These are phyloP conservation scores for Cryptococcus sp. DNA, from an alignment of 1,284 basidiomycete species.

Conservation along the genomic window DNA sequence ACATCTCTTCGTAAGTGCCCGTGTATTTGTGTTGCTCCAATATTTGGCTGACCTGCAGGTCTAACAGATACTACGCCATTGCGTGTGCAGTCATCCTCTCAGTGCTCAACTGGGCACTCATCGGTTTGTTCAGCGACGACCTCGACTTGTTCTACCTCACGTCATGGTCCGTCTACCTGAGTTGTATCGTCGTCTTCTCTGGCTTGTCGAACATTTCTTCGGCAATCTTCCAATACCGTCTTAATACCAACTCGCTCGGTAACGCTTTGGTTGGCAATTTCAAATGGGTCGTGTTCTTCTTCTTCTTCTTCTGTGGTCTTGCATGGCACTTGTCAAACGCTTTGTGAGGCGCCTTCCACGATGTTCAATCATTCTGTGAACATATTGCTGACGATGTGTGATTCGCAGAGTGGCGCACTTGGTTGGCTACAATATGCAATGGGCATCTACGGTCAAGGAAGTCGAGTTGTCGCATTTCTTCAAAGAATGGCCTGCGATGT, in stretches of 20 bases:
- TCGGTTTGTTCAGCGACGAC: constrained; percentile 38
- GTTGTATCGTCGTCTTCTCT: constrained; percentile 74
- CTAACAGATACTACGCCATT: constrained; percentile 39
- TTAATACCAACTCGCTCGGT: constrained; percentile 57
- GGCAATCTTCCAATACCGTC: constrained; percentile 72
- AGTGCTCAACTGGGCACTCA: constrained; percentile 38
- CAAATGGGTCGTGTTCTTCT: constrained; percentile 58
- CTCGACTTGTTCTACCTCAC: constrained; percentile 44
- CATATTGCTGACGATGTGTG: background rate
- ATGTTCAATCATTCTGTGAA: background rate
- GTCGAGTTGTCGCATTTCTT: constrained; percentile 82
- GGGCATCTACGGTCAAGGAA: constrained; percentile 46
- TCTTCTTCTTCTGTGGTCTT: constrained; percentile 82
- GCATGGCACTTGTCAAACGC: constrained; percentile 72
- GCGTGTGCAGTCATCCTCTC: constrained; percentile 39
- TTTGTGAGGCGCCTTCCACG: constrained; percentile 46
- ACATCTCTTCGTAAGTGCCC: constrained; percentile 38
- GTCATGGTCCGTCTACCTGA: constrained; percentile 57
- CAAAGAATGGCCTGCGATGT: constrained; percentile 78
- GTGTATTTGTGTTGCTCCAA: background rate
- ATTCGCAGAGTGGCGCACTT: constrained; percentile 64
- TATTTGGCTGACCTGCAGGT: background rate
- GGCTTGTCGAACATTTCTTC: constrained; percentile 71
- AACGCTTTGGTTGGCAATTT: constrained; percentile 41
- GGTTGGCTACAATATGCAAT: constrained; percentile 73